A percentile compares a stretch with the other conserved stretches of the same genome.
phyloP scores from a whole-genome alignment of 768 basidiomycete genomes.

The Lactarius psammicola region DNA sequence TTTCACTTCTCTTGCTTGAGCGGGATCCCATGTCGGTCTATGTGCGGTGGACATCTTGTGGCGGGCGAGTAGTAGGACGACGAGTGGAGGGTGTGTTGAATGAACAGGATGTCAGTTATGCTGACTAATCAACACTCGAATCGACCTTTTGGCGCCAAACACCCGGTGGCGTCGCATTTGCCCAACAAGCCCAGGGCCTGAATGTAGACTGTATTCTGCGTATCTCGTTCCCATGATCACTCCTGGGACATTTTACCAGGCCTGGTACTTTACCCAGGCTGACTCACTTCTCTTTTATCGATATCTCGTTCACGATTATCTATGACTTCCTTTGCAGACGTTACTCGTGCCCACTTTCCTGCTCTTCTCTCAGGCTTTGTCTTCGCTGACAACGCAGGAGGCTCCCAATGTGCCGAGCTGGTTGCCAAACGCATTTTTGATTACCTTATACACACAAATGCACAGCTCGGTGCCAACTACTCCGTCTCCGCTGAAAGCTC shows the following conservation, averaged over 20 bases:
- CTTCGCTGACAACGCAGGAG: conserved; percentile 76
- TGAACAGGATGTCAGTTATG: neutral
- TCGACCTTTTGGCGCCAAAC: neutral
- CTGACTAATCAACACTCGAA: conserved; percentile 13
- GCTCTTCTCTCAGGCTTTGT: conserved; percentile 57
- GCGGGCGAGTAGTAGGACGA: neutral
- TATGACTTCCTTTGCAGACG: conserved; percentile 35
- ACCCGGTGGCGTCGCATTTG: neutral
- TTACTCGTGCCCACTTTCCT: conserved; percentile 62
- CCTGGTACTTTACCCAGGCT: neutral
- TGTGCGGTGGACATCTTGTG: conserved; percentile 72
- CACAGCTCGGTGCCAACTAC: conserved; percentile 72
- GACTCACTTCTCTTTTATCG: neutral
- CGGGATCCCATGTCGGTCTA: conserved; percentile 97
- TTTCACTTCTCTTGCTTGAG: conserved; percentile 89
- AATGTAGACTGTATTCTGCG: no score
- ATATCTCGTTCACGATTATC: neutral
- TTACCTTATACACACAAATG: conserved; percentile 71
- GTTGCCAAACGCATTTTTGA: conserved; percentile 61
- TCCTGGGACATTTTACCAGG: neutral
- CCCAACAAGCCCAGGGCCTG: no score
- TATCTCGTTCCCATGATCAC: neutral
- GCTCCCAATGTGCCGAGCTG: conserved; percentile 57
- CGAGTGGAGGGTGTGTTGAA: neutral
- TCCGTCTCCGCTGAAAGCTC: conserved; percentile 54